These are phyloP conservation scores for Hypoxylon crocopeplum DNA, from an alignment of 495 filamentous ascomycete genomes.

Conservation along the genomic window DNA sequence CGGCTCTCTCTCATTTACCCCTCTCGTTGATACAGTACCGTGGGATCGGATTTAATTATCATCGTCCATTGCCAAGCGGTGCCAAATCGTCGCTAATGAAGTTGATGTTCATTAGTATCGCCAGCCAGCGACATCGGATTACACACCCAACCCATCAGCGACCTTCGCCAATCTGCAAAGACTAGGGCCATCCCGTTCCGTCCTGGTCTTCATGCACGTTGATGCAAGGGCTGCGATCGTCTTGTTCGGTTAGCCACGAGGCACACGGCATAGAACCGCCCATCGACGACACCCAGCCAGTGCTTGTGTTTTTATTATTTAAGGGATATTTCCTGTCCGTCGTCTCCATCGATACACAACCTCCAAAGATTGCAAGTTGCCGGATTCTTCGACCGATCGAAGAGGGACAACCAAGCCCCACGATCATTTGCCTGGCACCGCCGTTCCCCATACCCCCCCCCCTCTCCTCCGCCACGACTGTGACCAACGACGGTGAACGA, in stretches of 20 bases:
- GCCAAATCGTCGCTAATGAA: constrained; percentile 19
- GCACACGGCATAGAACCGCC: constrained; percentile 9
- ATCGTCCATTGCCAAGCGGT: constrained; percentile 3
- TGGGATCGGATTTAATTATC: neutral
- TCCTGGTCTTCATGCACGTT: constrained; percentile 29
- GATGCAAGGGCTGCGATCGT: constrained; percentile 37
- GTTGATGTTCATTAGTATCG: constrained; percentile 17
- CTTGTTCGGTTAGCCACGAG: constrained; percentile 21
- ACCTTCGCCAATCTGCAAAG: constrained; percentile 27
- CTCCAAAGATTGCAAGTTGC: constrained; percentile 8
- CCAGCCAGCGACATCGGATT: constrained; percentile 35
- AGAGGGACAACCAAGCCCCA: constrained; percentile 1
- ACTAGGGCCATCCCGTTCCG: constrained; percentile 34
- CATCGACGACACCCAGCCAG: constrained; percentile 7
- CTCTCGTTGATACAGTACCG: neutral
- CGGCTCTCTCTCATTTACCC: constrained; percentile 1
- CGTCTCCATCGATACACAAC: constrained; percentile 5
- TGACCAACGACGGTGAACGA: constrained; percentile 20
- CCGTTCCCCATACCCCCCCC: constrained; percentile 20
- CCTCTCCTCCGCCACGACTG: neutral
- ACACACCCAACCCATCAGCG: constrained; percentile 26
- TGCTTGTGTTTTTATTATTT: constrained; percentile 4
- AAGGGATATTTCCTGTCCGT: constrained; percentile 4
- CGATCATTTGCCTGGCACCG: constrained; percentile 7
- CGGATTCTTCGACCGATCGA: constrained; percentile 11